Evolutionary conservation across 768 basidiomycete genomes (phyloP), one percentile per base, ranked within the genome.

Genomic region (Rhodosporidiobolus odoratus): DNA sequence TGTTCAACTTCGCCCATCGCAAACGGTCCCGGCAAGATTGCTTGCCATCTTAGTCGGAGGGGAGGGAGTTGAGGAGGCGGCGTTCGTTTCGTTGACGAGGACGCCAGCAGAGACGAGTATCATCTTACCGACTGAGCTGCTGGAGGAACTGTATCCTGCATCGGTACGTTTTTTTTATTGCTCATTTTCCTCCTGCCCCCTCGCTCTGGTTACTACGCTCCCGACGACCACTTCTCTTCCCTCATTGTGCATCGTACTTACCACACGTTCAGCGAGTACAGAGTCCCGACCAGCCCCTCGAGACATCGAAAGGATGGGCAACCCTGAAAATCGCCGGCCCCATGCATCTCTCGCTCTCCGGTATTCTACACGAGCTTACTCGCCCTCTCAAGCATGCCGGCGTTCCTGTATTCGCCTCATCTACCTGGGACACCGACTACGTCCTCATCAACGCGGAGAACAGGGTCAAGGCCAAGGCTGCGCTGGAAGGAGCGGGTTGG

Each of bases 341-440:
- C 32, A 61, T 73, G 62, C 60, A 73, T 37, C 50, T 73, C 15
- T 41, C 38, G 13, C 35, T 73, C 6, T 54, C 65, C 10, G 72
- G 72, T 12, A 64, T 73, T 37, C 34, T 73, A 0, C 52, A 65
- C 54, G 65, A 50, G 19, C 43, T 76, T 38, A 54, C 66, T 12
- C 27, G 38, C n/a, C 63, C 71, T 23, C 62, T 76, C 35, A 62
- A 60, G 38, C 48, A 60, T 3, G 75, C 69, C 2, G 30, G 37
- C 3, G 67, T 76, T 2, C 66, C 75, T 4, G 61, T 76, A 38
- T 76, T 76, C 48, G 75, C 73, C 13, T 58, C 61, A 27, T 69
- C 67, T 3, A 76, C 75, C n/a, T 72, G 48, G 59, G 57, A 71
- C 35, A 76, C 75, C 9, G 75, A 76, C 57, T 74, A 74, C 43